Conservation (phyloP, 208 protist genomes). For the Leishmania arabica region DNA sequence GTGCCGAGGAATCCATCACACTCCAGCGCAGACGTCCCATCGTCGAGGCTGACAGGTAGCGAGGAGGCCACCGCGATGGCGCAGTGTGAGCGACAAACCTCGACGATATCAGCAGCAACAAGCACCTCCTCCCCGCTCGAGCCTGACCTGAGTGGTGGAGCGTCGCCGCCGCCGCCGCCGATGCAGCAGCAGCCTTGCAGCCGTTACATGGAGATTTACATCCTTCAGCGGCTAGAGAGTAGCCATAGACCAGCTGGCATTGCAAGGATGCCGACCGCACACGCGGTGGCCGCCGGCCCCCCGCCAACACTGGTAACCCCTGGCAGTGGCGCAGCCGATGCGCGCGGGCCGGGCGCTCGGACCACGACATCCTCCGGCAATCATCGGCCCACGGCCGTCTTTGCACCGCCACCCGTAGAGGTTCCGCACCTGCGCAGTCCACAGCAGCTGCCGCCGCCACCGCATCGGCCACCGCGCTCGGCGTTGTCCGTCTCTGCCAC, state of each 20-base stretch:
- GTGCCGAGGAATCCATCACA: background rate
- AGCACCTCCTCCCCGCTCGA: background rate
- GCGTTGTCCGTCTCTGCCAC: background rate
- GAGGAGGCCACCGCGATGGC: background rate
- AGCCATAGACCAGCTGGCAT: background rate
- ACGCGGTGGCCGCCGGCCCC: background rate
- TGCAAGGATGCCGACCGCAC: background rate
- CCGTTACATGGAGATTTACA: constrained; percentile 15
- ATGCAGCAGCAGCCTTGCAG: background rate
- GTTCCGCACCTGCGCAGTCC: background rate
- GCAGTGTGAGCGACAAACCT: background rate
- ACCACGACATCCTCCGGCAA: background rate
- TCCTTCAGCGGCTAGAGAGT: constrained; percentile 29
- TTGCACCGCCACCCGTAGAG: background rate
- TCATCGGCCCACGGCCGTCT: background rate
- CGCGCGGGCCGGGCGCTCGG: background rate
- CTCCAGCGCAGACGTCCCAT: constrained; percentile 3
- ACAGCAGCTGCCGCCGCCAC: background rate
- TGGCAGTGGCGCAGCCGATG: background rate
- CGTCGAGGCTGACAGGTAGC: constrained; percentile 3
- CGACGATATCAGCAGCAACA: background rate
- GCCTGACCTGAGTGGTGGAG: background rate
- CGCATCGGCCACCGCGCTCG: background rate
- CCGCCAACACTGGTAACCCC: too few relatives aligned
- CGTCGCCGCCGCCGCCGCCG: background rate